Percentiles rank a stretch among this genome's conserved stretches.
Evolutionary conservation across 371 early-diverging fungal species (phyloP).

Genomic region (Actinomucor elegans): DNA sequence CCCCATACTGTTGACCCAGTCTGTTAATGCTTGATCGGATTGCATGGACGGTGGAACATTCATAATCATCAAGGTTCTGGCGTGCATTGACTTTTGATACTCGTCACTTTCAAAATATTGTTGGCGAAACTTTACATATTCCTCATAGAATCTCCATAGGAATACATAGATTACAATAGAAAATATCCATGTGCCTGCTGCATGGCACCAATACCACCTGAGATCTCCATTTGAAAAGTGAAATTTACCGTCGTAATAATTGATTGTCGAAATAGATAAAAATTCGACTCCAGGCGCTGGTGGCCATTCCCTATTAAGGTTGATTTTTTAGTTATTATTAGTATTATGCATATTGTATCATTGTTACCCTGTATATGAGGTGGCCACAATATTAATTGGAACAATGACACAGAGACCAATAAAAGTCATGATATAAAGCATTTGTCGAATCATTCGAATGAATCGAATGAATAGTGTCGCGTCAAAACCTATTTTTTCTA

Average conservation of each 20-base stretch:
- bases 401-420: conserved; percentile 65
- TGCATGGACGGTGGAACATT: conserved; percentile 67
- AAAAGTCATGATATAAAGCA: conserved; percentile 58
- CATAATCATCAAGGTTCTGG: conserved; percentile 69
- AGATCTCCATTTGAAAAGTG: conserved; percentile 26
- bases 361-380: conserved; percentile 52
- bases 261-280: conserved; percentile 39
- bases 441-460: conserved; percentile 57
- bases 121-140: conserved; percentile 56
- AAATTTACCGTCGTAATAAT: conserved; percentile 33
- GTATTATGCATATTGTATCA: not conserved
- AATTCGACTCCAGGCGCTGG: conserved; percentile 36
- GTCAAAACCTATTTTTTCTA: conserved; percentile 76
- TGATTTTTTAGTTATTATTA: not conserved
- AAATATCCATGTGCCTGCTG: conserved; percentile 57
- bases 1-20: conserved; percentile 51
- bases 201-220: conserved; percentile 63
- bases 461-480: conserved; percentile 79
- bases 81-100: conserved; percentile 62
- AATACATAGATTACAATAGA: conserved; percentile 49
- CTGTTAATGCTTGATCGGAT: conserved; percentile 50
- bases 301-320: conserved; percentile 37
- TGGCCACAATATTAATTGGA: conserved; percentile 63
- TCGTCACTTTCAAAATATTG: conserved; percentile 61
- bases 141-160: conserved; percentile 47